Percentiles rank a stretch among this genome's conserved stretches.
Conservation (phyloP, 1,139 yeast species). For the Lodderomyces theae region DNA sequence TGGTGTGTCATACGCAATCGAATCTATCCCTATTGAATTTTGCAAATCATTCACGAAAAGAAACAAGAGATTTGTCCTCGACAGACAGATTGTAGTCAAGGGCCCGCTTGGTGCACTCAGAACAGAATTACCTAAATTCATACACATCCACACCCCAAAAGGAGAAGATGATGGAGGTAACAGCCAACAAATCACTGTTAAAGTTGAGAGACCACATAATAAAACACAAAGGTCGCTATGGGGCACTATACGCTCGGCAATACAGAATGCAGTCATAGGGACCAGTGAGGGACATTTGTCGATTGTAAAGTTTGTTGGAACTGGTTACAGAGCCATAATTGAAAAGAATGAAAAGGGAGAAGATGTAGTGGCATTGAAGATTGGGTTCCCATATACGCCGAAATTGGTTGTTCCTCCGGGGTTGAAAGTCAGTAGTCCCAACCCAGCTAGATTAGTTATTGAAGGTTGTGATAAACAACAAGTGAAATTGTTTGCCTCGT, state of each 20-base stretch:
- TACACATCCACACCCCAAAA: constrained; percentile 35
- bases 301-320: constrained; percentile 87
- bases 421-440: constrained; percentile 70
- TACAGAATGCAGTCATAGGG: constrained; percentile 79
- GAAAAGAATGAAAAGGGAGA: constrained; percentile 55
- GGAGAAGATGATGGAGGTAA: no score
- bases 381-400: constrained; percentile 70
- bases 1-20: constrained; percentile 33
- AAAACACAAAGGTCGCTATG: constrained; percentile 84
- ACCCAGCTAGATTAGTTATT: constrained; percentile 81
- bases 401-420: constrained; percentile 77
- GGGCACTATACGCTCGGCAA: constrained; percentile 87
- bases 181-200: constrained; percentile 45
- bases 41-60: constrained; percentile 69
- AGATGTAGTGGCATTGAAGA: constrained; percentile 66
- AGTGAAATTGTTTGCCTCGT: constrained; percentile 85
- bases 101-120: constrained; percentile 80
- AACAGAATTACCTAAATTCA: constrained; percentile 71
- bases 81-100: constrained; percentile 59
- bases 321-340: constrained; percentile 88
- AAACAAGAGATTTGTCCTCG: constrained; percentile 53
- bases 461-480: constrained; percentile 89
- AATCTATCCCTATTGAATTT: constrained; percentile 42
- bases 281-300: constrained; percentile 91
- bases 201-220: constrained; percentile 54